These are phyloP conservation scores for Arxiozyma heterogenica DNA, from an alignment of 1,139 yeast genomes.

Conservation along the genomic window DNA sequence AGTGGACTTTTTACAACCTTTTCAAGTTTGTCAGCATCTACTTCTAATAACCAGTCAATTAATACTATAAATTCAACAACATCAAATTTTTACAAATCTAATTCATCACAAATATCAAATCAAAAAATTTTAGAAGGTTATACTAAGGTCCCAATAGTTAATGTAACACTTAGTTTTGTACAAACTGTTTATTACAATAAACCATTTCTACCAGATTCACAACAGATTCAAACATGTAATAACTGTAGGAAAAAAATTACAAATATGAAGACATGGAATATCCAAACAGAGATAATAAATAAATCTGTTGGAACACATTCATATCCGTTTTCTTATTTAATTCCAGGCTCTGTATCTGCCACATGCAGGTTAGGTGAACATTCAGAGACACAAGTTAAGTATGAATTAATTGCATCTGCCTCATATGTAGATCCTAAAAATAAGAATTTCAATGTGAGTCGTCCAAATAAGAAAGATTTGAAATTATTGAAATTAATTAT, in stretches of 20 bases:
- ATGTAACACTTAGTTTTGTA: conserved; percentile 55
- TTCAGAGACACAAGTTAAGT: conserved; percentile 50
- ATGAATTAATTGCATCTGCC: conserved; percentile 63
- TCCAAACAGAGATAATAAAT: conserved; percentile 47
- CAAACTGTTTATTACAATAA: conserved; percentile 60
- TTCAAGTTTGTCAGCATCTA: conserved; percentile 14
- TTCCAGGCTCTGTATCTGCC: conserved; percentile 89
- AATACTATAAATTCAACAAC: not conserved
- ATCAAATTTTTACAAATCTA: not conserved
- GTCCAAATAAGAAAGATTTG: conserved; percentile 22
- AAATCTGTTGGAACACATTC: conserved; percentile 65
- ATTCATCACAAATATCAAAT: conserved; percentile 7
- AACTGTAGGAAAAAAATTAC: conserved; percentile 48
- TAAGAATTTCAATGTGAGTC: conserved; percentile 1
- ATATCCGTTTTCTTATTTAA: conserved; percentile 85
- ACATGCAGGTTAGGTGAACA: conserved; percentile 54
- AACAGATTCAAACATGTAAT: conserved; percentile 43
- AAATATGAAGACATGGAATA: conserved; percentile 83
- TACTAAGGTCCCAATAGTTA: conserved; percentile 35
- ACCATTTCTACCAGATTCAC: conserved; percentile 54
- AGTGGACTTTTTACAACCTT: conserved; percentile 10
- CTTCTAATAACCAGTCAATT: not conserved
- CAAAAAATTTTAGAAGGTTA: conserved; percentile 18
- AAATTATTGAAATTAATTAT: conserved; percentile 39
- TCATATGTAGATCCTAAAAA: conserved; percentile 33